phyloP scores from a whole-genome alignment of 257 asterid species.

The Nicotiana attenuata region DNA sequence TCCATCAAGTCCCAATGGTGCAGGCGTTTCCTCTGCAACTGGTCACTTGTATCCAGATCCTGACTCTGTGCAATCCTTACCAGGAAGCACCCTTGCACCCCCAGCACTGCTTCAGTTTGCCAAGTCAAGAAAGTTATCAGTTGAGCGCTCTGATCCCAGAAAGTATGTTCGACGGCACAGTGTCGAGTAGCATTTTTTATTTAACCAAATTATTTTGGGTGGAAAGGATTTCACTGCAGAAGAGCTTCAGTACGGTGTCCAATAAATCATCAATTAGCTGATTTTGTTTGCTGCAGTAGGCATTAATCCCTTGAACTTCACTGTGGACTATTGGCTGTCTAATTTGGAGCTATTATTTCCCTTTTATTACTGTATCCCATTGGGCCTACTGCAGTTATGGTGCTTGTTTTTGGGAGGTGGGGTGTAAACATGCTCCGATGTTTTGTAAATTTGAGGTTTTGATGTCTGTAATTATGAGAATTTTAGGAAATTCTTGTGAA shows the following conservation, averaged over 20 bases:
- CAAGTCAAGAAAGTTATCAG: conserved; percentile 80
- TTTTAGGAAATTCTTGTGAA: neutral
- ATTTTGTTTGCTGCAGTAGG: neutral
- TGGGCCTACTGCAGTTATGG: neutral
- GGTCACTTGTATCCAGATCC: conserved; percentile 73
- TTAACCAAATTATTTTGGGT: conserved; percentile 6
- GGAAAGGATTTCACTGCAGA: neutral
- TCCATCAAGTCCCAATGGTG: conserved; percentile 51
- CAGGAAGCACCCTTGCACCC: conserved; percentile 64
- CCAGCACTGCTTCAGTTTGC: conserved; percentile 80
- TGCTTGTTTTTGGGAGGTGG: neutral
- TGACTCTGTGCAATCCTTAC: conserved; percentile 60
- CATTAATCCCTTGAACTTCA: conserved; percentile 1
- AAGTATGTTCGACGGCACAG: conserved; percentile 48
- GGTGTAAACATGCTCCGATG: conserved; percentile 1
- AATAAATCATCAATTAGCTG: neutral
- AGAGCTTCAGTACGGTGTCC: neutral
- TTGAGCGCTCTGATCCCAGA: conserved; percentile 85
- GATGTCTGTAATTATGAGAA: neutral
- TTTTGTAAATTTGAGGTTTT: conserved; percentile 4
- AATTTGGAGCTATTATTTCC: neutral
- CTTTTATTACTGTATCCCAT: neutral
- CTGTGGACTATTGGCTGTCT: conserved; percentile 1
- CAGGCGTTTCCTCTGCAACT: conserved; percentile 60
- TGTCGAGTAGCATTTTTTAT: neutral